phyloP scores from a whole-genome alignment of 2,329 filamentous ascomycete genomes.

The Leptographium lundbergii region DNA sequence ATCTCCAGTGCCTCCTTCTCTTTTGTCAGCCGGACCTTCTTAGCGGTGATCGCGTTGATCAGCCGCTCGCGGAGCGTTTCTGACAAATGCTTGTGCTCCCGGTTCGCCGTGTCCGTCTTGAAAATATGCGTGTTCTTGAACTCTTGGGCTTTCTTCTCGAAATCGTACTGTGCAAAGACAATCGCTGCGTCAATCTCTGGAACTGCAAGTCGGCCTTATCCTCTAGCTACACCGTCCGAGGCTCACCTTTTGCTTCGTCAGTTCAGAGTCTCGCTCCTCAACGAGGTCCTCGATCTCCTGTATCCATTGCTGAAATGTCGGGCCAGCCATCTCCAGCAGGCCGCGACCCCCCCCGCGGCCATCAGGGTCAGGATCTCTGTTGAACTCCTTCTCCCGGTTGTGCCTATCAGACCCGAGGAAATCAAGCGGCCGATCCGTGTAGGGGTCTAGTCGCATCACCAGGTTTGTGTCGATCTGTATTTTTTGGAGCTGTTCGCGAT shows the following conservation, averaged over 20 bases:
- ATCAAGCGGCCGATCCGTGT: conserved; percentile 39
- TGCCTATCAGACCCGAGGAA: conserved; percentile 17
- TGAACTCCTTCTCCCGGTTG: conserved; percentile 18
- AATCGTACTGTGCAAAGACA: conserved; percentile 37
- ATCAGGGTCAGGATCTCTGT: conserved; percentile 22
- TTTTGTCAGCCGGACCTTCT: conserved; percentile 50
- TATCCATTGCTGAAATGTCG: conserved; percentile 73
- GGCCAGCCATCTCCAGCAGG: conserved; percentile 64
- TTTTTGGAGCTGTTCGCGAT: conserved; percentile 78
- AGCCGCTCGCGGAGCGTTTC: conserved; percentile 53
- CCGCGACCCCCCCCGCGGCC: conserved; percentile 31
- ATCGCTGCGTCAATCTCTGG: not conserved
- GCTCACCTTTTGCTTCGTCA: conserved; percentile 69
- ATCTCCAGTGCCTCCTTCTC: conserved; percentile 59
- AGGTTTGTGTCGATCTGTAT: conserved; percentile 85
- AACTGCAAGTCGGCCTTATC: not conserved
- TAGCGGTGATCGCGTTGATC: conserved; percentile 51
- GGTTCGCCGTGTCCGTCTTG: conserved; percentile 48
- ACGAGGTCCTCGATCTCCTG: conserved; percentile 78
- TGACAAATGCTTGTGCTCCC: conserved; percentile 47
- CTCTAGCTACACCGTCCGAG: not conserved
- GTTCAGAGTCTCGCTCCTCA: conserved; percentile 72
- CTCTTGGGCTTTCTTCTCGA: conserved; percentile 47
- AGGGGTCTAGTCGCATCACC: conserved; percentile 75
- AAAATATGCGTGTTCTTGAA: conserved; percentile 47